These are phyloP conservation scores for Aulographum hederae DNA, from an alignment of 2,329 filamentous ascomycete genomes.

Conservation along the genomic window DNA sequence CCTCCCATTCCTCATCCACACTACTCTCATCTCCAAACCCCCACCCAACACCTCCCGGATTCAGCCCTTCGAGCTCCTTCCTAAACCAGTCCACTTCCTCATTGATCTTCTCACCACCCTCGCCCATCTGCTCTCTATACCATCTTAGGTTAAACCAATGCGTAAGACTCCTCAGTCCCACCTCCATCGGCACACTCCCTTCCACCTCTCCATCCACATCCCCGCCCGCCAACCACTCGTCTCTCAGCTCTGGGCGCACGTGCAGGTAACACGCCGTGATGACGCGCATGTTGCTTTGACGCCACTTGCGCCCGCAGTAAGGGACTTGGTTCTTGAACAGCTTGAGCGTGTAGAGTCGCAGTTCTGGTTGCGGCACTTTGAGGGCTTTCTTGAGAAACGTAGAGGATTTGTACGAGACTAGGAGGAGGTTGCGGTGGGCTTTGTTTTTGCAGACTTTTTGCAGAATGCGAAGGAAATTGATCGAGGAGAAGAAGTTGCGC, in stretches of 20 bases:
- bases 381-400: slow-evolving; percentile 83
- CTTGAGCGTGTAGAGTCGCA: slow-evolving; percentile 89
- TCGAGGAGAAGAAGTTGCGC: slow-evolving; percentile 86
- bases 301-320: slow-evolving; percentile 95
- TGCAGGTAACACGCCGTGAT: slow-evolving; percentile 94
- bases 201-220: slow-evolving; percentile 91
- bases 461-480: slow-evolving; percentile 90
- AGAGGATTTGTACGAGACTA: slow-evolving; percentile 90
- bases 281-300: slow-evolving; percentile 94
- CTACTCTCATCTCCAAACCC: too few relatives aligned
- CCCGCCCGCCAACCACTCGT: slow-evolving; percentile 84
- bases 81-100: too few relatives aligned
- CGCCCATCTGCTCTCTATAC: slow-evolving; percentile 62
- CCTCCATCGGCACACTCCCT: slow-evolving; percentile 78
- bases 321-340: slow-evolving; percentile 97
- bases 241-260: slow-evolving; percentile 76
- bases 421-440: slow-evolving; percentile 78
- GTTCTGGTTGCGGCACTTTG: slow-evolving; percentile 70
- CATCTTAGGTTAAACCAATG: slow-evolving; percentile 83
- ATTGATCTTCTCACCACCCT: too few relatives aligned
- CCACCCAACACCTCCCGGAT: too few relatives aligned
- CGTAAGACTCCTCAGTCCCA: slow-evolving; percentile 72
- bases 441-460: slow-evolving; percentile 96
- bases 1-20: too few relatives aligned
- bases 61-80: too few relatives aligned